A percentile compares a stretch with the other conserved stretches of the same genome.
Conservation (phyloP, 768 basidiomycete species). For the Termitomyces sp. region DNA sequence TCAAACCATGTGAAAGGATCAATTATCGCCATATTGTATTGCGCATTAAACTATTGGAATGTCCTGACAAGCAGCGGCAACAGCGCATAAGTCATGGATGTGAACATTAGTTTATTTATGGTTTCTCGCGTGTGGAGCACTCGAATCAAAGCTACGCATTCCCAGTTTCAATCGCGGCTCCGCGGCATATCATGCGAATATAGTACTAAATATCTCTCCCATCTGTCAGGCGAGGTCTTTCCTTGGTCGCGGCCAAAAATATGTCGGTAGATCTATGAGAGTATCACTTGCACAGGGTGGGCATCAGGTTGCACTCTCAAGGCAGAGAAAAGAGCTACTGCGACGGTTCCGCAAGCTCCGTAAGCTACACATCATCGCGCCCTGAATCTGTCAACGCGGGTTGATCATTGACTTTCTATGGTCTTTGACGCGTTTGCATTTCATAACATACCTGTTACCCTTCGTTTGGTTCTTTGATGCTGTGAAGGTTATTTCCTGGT, state of each 20-base stretch:
- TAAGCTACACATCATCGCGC: not conserved
- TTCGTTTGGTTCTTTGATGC: not conserved
- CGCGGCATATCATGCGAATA: not conserved
- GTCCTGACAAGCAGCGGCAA: not conserved
- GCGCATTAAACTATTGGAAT: not conserved
- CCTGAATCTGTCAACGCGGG: not conserved
- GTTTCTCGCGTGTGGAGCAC: not conserved
- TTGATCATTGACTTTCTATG: not conserved
- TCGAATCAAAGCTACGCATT: not conserved
- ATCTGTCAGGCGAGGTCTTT: not conserved
- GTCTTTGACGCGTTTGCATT: not conserved
- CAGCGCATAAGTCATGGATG: not conserved
- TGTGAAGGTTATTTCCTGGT: not conserved
- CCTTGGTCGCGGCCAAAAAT: not conserved
- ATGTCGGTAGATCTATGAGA: not conserved
- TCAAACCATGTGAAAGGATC: not conserved
- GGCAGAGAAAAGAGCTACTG: not conserved
- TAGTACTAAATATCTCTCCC: not conserved
- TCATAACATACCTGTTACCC: not conserved
- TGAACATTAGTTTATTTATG: not conserved
- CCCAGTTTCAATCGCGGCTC: not conserved
- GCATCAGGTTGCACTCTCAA: not conserved
- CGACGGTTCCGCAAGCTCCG: too few relatives aligned
- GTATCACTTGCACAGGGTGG: not conserved
- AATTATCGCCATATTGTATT: not conserved